Percentiles rank a stretch among this genome's conserved stretches.
Evolutionary conservation across 2,329 filamentous ascomycete genomes (phyloP).

Genomic region (Ascochyta viciae-villosae): DNA sequence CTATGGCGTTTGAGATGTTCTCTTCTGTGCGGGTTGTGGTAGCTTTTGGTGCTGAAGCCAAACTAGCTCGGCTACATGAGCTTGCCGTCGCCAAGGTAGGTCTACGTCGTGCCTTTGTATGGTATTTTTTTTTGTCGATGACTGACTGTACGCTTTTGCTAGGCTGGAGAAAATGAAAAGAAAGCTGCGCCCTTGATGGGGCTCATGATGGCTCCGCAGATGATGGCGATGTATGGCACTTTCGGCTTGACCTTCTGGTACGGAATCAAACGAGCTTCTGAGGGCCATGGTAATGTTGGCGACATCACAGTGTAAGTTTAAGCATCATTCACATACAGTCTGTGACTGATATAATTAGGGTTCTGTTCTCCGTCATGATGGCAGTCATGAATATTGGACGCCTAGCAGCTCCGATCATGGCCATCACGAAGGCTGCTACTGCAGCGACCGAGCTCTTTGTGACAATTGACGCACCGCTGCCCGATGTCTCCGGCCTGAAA

Average conservation of each 20-base stretch:
- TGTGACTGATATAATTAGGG: conserved; percentile 23
- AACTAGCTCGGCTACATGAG: conserved; percentile 42
- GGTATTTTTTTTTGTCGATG: not conserved
- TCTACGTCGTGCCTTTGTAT: not conserved
- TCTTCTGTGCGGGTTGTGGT: conserved; percentile 46
- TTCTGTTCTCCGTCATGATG: conserved; percentile 51
- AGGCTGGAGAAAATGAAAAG: conserved; percentile 36
- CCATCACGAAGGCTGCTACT: conserved; percentile 44
- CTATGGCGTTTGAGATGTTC: conserved; percentile 49
- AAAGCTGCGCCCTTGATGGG: conserved; percentile 44
- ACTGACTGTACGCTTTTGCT: not conserved
- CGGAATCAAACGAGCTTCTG: conserved; percentile 44
- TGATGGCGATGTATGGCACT: conserved; percentile 47
- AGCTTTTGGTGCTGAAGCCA: conserved; percentile 48
- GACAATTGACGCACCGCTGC: conserved; percentile 45
- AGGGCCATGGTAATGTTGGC: conserved; percentile 41
- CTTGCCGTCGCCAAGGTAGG: conserved; percentile 30
- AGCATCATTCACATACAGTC: not conserved
- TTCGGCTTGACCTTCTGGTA: conserved; percentile 51
- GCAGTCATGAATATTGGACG: conserved; percentile 44
- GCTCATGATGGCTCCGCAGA: conserved; percentile 42
- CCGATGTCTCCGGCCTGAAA: conserved; percentile 39
- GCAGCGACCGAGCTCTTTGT: conserved; percentile 47
- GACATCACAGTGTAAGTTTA: conserved; percentile 42
- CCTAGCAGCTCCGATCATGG: conserved; percentile 41